Evolutionary conservation across 768 basidiomycete genomes (phyloP).

Genomic region (Coprinellus micaceus): DNA sequence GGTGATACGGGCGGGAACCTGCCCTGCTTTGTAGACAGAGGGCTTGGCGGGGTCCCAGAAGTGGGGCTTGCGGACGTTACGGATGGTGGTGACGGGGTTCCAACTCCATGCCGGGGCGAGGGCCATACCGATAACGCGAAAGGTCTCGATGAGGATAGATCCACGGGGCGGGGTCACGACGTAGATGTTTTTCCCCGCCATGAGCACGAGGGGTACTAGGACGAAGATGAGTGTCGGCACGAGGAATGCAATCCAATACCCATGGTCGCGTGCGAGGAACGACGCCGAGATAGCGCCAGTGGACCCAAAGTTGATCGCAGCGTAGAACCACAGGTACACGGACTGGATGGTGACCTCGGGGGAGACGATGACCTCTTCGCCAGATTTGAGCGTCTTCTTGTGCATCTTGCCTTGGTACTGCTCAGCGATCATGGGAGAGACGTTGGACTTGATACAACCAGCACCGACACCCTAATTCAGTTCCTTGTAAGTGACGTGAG

Average conservation of each 20-base stretch:
- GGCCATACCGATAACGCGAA: constrained; percentile 35
- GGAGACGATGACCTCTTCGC: constrained; percentile 52
- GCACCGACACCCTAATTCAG: constrained; percentile 22
- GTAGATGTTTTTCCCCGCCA: constrained; percentile 39
- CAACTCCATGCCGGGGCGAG: constrained; percentile 34
- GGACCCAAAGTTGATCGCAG: constrained; percentile 42
- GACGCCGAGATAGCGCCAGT: constrained; percentile 51
- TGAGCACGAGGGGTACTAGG: constrained; percentile 42
- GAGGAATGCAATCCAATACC: constrained; percentile 49
- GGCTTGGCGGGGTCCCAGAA: constrained; percentile 52
- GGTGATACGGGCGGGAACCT: constrained; percentile 38
- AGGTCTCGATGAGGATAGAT: constrained; percentile 45
- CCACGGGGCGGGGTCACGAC: constrained; percentile 50
- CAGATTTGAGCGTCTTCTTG: constrained; percentile 42
- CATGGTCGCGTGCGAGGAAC: constrained; percentile 48
- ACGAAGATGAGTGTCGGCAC: constrained; percentile 48
- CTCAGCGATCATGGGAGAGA: constrained; percentile 58
- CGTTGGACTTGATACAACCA: constrained; percentile 51
- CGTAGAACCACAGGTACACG: constrained; percentile 33
- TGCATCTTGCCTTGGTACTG: constrained; percentile 48
- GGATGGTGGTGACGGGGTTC: constrained; percentile 32
- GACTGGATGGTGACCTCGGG: constrained; percentile 48
- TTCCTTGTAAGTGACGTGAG: neutral
- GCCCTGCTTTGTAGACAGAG: constrained; percentile 29
- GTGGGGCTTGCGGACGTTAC: constrained; percentile 25